Evolutionary conservation across 2,329 filamentous ascomycete species (phyloP).

Genomic region (Curvularia sp.): DNA sequence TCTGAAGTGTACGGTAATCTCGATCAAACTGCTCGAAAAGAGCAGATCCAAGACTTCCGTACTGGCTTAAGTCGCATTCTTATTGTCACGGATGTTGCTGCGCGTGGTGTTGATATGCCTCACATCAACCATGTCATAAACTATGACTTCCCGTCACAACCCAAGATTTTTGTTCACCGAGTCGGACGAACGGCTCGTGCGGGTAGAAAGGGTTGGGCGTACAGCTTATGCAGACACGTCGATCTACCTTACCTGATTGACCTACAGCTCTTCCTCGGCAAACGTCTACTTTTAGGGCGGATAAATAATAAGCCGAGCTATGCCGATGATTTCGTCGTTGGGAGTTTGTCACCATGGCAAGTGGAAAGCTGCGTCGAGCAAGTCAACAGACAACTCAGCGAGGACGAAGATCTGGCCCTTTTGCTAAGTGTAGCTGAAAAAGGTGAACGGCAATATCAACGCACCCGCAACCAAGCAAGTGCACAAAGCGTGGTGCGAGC

Average conservation of each 20-base stretch:
- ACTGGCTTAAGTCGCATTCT: constrained; percentile 84
- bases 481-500: constrained; percentile 87
- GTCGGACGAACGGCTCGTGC: constrained; percentile 96
- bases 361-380: constrained; percentile 82
- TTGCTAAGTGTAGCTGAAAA: constrained; percentile 79
- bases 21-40: constrained; percentile 90
- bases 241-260: constrained; percentile 94
- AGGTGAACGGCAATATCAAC: constrained; percentile 91
- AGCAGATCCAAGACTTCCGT: constrained; percentile 90
- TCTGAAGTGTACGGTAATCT: constrained; percentile 82
- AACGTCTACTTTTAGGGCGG: constrained; percentile 78
- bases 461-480: constrained; percentile 88
- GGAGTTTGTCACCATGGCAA: constrained; percentile 73
- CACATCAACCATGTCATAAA: constrained; percentile 97
- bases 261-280: constrained; percentile 91
- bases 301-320: constrained; percentile 69
- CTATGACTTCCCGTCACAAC: constrained; percentile 96
- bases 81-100: constrained; percentile 95
- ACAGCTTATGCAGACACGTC: constrained; percentile 84
- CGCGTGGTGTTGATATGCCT: constrained; percentile 97
- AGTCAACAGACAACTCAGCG: constrained; percentile 77
- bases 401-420: constrained; percentile 74
- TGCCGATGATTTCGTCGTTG: constrained; percentile 83
- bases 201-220: constrained; percentile 91
- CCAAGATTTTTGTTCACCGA: constrained; percentile 95